Base-by-base conservation (phyloP, 108 stramenopile species). In the Craspedostauros australis region DNA sequence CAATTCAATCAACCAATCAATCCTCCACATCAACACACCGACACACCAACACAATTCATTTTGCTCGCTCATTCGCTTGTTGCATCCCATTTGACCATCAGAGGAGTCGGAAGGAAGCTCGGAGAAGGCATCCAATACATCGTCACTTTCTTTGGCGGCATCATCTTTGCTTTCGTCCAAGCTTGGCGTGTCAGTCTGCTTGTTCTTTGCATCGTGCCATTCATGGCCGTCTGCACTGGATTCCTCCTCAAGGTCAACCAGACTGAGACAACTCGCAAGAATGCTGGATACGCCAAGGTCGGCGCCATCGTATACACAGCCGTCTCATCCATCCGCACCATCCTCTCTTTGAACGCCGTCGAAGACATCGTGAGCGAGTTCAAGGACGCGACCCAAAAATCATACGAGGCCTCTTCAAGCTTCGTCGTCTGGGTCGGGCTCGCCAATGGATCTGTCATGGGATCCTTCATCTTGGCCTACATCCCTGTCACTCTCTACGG, bases 331-430 rank as follows among this genome's bases (percentile, higher is more conserved):
- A 75, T 82, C 50, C 69, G 73, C 11, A 82, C 80, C 14, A 45
- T 82, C 34, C 54, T 75, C 3, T 57, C 72, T 9, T 63, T 82
- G 58, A 80, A 80, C 54, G 74, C 79, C 1, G 72, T 67, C 0
- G 33, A 55, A 25, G 40, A 16, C 7, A 56, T 79, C 49, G 55
- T 74, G 45, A 29, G 45, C 5, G 64, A 73, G 41, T 80, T 42
- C 51, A 21, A 40, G 9, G 30, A 12, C 5, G 79, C 79, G 18
- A 80, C 79, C 9, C 22, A 59, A 26, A 59, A 70, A 39, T 66
- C 74, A 11, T 69, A 54, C 20, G 45, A 59, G 4, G 66, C 50
- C 5, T 66, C 79, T 14, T 42, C 54, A n/a, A 39, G 29, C 6
- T 50, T 58, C 29, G 33, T 54, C 2, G 38, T 48, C 28, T 38